Base-by-base conservation (phyloP, 768 basidiomycete genomes). In the Exidia glandulosa region DNA sequence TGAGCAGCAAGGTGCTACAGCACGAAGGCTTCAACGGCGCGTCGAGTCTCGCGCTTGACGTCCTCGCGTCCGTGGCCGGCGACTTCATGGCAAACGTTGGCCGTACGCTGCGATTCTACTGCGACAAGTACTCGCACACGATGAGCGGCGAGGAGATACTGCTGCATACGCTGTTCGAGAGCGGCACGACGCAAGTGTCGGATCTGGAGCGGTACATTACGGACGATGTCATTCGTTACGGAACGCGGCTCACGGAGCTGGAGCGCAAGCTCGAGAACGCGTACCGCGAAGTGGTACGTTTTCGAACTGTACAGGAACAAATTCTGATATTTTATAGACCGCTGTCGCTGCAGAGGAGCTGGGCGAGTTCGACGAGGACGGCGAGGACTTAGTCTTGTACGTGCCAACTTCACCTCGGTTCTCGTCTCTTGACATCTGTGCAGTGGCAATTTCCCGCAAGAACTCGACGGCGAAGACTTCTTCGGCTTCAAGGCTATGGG, bases 91-190 rank as follows among this genome's bases (percentile, higher is more conserved):
- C 81, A 25, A 95, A 94, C 66, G 83, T 97, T 47, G 95, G 95
- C 2, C 79, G 86, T 52, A 94, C 91, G 14, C 83, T 98, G 57
- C 80, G 86, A 59, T 89, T 86, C 66, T 73, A 92, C 60, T 78
- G 81, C 47, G 94, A 97, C 71, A 90, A 88, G 68, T 87, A 90
- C 71, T 81, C 81, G 2, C 75, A 80, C 55, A 81, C 79, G 27
- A 93, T 97, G 90, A 83, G 86, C 1, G 69, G 91, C 0, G 93
- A 96, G 92, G 92, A 95, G 84, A 94, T 96, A 33, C 85, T 95
- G 36, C 79, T 94, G 2, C 92, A 95, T 69, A 88, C 91, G 0
- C 75, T 97, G 19, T 90, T 94, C 64, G 92, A 96, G 73, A 90
- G 88, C 61, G 94, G 94, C 3, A 83, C 81, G 6, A 83, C 90